Evolutionary conservation across 2,329 filamentous ascomycete species (phyloP), one percentile per base, ranked within the genome.

Genomic region (Monosporascus sp.): DNA sequence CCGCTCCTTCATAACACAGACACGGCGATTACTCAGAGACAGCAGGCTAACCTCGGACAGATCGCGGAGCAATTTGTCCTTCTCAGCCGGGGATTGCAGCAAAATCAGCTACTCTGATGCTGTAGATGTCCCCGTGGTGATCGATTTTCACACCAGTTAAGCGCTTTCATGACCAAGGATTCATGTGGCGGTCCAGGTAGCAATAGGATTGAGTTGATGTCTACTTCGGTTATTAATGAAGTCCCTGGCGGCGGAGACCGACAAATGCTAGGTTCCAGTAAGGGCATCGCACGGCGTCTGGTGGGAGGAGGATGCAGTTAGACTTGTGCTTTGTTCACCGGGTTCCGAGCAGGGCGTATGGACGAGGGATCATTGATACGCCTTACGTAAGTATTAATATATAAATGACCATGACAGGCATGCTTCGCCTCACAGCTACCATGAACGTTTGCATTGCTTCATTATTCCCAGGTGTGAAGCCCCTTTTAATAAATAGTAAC

Each of bases 21-120:
- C 8, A n/a, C 20, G 31, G 28, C 26, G 37, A 18, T 31, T 18
- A 43, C n/a, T 18, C 22, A 18, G n/a, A 26, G 11, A 41, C 11
- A 37, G 47, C 37, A 50, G 50, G 55, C 56, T 58, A 50, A 60
- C 51, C 40, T n/a, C 37, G 22, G 31, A 52, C 48, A 66, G 65
- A 63, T 66, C 44, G 59, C 62, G 37, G 63, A 67, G 26, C 63
- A 66, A 49, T 67, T 66, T 31, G 24, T 46, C 24, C 43, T 17
- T 31, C 43, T 46, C 22, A 46, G 43, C 43, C 43, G 43, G 4
- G 43, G 43, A 46, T 22, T 46, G 20, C 43, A 46, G 14, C 43
- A 46, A 31, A 46, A 46, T 24, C 43, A 26, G 43, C 22, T 46
- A 28, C 22, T 46, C 31, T 46, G 43, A 46, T 46, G 24, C 8